Percentiles rank a stretch among this genome's conserved stretches.
phyloP scores from a whole-genome alignment of 139 green algal genomes.

The Volvox reticuliferus region DNA sequence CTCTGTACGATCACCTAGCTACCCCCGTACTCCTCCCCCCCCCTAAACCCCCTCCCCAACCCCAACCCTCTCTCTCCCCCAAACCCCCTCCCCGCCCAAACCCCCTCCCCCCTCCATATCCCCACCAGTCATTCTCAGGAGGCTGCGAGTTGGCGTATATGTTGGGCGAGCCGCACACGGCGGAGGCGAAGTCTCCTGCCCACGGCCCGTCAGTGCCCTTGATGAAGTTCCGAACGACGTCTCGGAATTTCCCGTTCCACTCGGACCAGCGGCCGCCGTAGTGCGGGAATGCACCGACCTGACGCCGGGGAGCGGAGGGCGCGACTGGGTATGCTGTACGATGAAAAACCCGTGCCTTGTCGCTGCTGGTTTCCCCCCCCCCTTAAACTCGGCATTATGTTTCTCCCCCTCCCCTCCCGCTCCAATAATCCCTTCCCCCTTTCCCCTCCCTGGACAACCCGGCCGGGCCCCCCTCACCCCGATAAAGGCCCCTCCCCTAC shows the following conservation, averaged over 20 bases:
- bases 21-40: neutral
- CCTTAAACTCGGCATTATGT: too few species aligned
- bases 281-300: conserved; percentile 95
- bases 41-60: neutral
- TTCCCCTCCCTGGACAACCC: too few species aligned
- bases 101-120: neutral
- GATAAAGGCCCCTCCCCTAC: conserved; percentile 64
- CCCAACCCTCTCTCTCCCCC: neutral
- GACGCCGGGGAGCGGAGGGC: neutral
- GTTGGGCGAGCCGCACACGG: conserved; percentile 86
- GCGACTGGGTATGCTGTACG: neutral
- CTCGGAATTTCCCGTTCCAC: conserved; percentile 98
- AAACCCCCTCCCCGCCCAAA: too few species aligned
- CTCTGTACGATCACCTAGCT: too few species aligned
- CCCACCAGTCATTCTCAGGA: conserved; percentile 65
- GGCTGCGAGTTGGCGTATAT: conserved; percentile 77
- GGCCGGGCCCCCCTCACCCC: too few species aligned
- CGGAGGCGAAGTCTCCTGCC: conserved; percentile 84
- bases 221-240: conserved; percentile 90
- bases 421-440: too few species aligned
- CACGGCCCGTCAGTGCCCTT: conserved; percentile 91
- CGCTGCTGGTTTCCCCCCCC: too few species aligned
- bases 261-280: conserved; percentile 96
- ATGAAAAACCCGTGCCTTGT: too few species aligned
- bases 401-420: too few species aligned